Conservation (phyloP, 2,329 filamentous ascomycete species). For the Arthroderma sp. region DNA sequence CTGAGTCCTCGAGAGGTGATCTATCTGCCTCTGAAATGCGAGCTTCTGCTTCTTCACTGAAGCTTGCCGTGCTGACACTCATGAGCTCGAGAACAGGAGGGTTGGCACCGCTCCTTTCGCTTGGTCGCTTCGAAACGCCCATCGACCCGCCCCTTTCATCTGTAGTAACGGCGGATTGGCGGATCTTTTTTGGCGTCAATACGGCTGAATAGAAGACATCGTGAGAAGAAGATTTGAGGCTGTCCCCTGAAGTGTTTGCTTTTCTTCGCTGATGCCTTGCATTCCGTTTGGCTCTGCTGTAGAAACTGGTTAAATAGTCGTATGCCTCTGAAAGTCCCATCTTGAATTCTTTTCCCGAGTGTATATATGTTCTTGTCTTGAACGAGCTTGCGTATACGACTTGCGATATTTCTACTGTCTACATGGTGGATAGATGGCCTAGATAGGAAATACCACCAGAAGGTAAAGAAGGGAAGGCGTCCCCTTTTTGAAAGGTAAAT, state of each 20-base stretch:
- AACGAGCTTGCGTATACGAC: background rate
- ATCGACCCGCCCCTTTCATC: background rate
- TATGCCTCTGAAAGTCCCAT: constrained; percentile 12
- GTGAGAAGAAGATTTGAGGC: background rate
- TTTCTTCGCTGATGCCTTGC: background rate
- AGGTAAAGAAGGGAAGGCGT: background rate
- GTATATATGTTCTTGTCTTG: background rate
- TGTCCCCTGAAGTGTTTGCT: background rate
- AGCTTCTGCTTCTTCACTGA: background rate
- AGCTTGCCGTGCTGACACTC: background rate
- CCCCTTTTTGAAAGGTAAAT: background rate
- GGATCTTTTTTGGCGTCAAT: background rate
- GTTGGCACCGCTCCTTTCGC: background rate
- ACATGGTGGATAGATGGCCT: background rate
- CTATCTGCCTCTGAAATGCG: background rate
- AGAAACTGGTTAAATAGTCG: constrained; percentile 14
- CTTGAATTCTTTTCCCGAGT: background rate
- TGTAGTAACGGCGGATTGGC: background rate
- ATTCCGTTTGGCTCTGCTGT: constrained; percentile 5
- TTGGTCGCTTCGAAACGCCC: background rate
- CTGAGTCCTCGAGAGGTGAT: background rate
- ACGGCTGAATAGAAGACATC: background rate
- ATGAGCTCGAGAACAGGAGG: background rate
- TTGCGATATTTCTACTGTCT: background rate
- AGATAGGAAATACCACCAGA: background rate